Evolutionary conservation across 805 yeast species (phyloP).

Genomic region (Zygoascus bituminiphila): DNA sequence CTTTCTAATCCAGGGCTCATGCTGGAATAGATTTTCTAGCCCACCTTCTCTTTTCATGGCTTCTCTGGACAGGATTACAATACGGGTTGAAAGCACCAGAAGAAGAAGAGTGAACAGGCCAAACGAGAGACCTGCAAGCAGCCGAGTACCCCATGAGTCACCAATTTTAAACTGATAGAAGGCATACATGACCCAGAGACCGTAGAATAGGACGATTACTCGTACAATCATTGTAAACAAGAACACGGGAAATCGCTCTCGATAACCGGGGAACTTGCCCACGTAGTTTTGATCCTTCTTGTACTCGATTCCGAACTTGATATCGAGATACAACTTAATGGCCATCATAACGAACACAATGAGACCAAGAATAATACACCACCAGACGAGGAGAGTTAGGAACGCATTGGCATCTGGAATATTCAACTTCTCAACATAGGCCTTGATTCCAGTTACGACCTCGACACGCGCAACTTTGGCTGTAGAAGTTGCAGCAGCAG

Average conservation of each 20-base stretch:
- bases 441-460: constrained; percentile 25
- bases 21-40: constrained; percentile 19
- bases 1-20: constrained; percentile 26
- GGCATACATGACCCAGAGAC: constrained; percentile 27
- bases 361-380: constrained; percentile 23
- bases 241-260: background rate
- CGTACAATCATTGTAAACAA: constrained; percentile 21
- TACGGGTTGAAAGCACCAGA: constrained; percentile 19
- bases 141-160: constrained; percentile 27
- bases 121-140: constrained; percentile 26
- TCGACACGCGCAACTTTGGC: background rate
- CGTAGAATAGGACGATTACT: constrained; percentile 25
- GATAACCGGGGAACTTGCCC: constrained; percentile 5
- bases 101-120: constrained; percentile 22
- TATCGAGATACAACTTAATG: constrained; percentile 23
- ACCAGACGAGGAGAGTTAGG: constrained; percentile 27
- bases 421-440: constrained; percentile 24
- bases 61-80: constrained; percentile 21
- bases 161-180: constrained; percentile 26
- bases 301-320: constrained; percentile 9
- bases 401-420: constrained; percentile 29
- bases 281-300: constrained; percentile 3
- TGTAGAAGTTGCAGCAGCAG: constrained; percentile 3
- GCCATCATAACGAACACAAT: constrained; percentile 18
- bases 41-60: constrained; percentile 20